Evolutionary conservation across 2,329 filamentous ascomycete species (phyloP).

Genomic region (Fusarium liriodendri): DNA sequence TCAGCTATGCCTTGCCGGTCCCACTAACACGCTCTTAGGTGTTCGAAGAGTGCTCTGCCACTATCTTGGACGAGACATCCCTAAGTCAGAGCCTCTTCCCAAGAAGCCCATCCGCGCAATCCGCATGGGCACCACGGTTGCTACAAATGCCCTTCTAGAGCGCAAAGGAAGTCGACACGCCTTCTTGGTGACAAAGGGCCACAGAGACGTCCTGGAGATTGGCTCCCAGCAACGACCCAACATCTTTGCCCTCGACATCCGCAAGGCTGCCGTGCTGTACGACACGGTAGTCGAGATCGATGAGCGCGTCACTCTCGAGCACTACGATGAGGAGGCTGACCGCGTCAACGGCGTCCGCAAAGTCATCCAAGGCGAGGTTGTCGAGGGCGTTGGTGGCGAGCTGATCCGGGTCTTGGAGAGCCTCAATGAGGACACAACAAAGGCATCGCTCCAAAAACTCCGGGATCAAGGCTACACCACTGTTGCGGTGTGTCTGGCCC

Average conservation of each 20-base stretch:
- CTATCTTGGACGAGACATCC: slow-evolving; percentile 32
- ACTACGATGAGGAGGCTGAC: slow-evolving; percentile 76
- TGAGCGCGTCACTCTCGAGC: slow-evolving; percentile 78
- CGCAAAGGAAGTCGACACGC: slow-evolving; percentile 78
- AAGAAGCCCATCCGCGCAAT: slow-evolving; percentile 67
- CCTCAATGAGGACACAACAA: slow-evolving; percentile 64
- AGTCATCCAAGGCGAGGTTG: slow-evolving; percentile 62
- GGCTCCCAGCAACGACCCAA: slow-evolving; percentile 78
- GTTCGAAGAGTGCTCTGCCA: slow-evolving; percentile 16
- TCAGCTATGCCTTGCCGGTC: background rate
- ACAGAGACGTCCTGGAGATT: slow-evolving; percentile 77
- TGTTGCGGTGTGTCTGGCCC: slow-evolving; percentile 72
- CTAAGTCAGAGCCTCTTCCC: slow-evolving; percentile 47
- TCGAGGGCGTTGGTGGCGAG: slow-evolving; percentile 74
- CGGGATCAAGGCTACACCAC: slow-evolving; percentile 68
- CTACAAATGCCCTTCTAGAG: slow-evolving; percentile 75
- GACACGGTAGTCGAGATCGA: slow-evolving; percentile 76
- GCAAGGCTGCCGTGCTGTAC: slow-evolving; percentile 75
- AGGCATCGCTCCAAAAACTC: slow-evolving; percentile 66
- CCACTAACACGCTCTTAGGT: background rate
- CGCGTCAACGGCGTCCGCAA: slow-evolving; percentile 57
- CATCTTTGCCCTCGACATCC: slow-evolving; percentile 78
- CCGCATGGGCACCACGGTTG: slow-evolving; percentile 82
- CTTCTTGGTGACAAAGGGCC: slow-evolving; percentile 76
- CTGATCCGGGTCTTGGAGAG: slow-evolving; percentile 72